A percentile compares a stretch with the other conserved stretches of the same genome.
Evolutionary conservation across 2,329 filamentous ascomycete species (phyloP).

Genomic region (Neofusicoccum umdonicola): DNA sequence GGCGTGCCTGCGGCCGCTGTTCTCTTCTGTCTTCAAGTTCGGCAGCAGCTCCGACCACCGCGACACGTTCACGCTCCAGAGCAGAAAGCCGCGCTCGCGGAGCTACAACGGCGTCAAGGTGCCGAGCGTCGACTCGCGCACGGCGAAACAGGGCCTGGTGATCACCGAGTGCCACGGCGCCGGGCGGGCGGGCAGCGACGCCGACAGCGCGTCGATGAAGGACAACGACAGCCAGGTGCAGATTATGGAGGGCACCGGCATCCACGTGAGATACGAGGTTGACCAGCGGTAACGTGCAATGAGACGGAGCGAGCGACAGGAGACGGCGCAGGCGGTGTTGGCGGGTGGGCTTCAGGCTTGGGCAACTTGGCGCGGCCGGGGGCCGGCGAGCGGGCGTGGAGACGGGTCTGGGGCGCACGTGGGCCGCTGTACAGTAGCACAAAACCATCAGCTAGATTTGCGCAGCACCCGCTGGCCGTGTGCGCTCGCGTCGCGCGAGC

Average conservation of each 20-base stretch:
- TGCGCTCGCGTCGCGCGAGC: neutral
- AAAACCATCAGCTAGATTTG: too few relatives aligned
- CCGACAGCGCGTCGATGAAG: conserved; percentile 14
- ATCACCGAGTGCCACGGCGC: neutral
- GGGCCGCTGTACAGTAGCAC: neutral
- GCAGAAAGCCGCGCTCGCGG: neutral
- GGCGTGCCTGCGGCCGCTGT: conserved; percentile 31
- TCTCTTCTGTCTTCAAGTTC: conserved; percentile 25
- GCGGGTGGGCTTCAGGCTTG: neutral
- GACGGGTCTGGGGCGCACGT: neutral
- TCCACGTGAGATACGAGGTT: conserved; percentile 10
- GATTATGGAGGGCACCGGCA: conserved; percentile 17
- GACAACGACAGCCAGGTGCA: conserved; percentile 22
- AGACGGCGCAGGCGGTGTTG: conserved; percentile 1
- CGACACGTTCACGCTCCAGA: conserved; percentile 14
- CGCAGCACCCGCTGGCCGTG: too few relatives aligned
- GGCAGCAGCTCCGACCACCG: conserved; percentile 15
- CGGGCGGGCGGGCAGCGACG: conserved; percentile 3
- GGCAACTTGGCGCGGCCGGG: conserved; percentile 7
- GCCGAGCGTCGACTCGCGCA: conserved; percentile 5
- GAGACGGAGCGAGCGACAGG: conserved; percentile 6
- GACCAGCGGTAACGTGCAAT: neutral
- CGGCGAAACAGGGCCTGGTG: neutral
- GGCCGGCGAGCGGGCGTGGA: neutral
- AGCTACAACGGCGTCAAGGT: conserved; percentile 6